phyloP scores from a whole-genome alignment of 2,329 filamentous ascomycete genomes.

The Penicillium polonicum region DNA sequence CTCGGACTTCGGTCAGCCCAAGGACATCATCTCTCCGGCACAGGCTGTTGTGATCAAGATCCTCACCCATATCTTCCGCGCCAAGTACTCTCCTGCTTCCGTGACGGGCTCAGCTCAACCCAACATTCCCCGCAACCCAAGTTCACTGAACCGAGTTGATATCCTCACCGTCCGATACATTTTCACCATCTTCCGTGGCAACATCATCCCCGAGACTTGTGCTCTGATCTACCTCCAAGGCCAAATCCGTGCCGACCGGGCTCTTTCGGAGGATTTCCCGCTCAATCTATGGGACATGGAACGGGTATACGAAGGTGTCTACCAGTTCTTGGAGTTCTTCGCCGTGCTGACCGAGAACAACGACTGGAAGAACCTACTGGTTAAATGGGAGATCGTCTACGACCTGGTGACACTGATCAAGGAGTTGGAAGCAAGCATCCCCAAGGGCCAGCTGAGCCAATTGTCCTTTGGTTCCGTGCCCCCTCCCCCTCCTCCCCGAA shows the following conservation, averaged over 20 bases:
- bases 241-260: constrained; percentile 74
- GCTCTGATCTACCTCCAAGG: constrained; percentile 93
- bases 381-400: constrained; percentile 88
- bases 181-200: constrained; percentile 86
- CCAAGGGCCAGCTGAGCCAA: constrained; percentile 68
- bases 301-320: constrained; percentile 88
- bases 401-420: constrained; percentile 85
- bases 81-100: constrained; percentile 53
- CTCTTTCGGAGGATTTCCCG: constrained; percentile 82
- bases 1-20: constrained; percentile 84
- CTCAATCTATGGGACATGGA: constrained; percentile 98
- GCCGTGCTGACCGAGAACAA: constrained; percentile 83
- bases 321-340: constrained; percentile 92
- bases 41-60: constrained; percentile 91
- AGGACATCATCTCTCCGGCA: constrained; percentile 93
- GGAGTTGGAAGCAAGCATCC: constrained; percentile 82
- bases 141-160: constrained; percentile 55
- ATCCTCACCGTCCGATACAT: constrained; percentile 78
- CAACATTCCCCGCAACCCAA: constrained; percentile 58
- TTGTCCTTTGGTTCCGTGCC: constrained; percentile 31
- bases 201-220: constrained; percentile 89
- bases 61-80: constrained; percentile 83
- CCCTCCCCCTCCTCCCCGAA: constrained; percentile 27
- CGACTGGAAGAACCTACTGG: constrained; percentile 77
- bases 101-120: constrained; percentile 50